A percentile compares a stretch with the other conserved stretches of the same genome.
phyloP scores from a whole-genome alignment of 768 basidiomycete genomes.

The Lepiota brunneoincarnata region DNA sequence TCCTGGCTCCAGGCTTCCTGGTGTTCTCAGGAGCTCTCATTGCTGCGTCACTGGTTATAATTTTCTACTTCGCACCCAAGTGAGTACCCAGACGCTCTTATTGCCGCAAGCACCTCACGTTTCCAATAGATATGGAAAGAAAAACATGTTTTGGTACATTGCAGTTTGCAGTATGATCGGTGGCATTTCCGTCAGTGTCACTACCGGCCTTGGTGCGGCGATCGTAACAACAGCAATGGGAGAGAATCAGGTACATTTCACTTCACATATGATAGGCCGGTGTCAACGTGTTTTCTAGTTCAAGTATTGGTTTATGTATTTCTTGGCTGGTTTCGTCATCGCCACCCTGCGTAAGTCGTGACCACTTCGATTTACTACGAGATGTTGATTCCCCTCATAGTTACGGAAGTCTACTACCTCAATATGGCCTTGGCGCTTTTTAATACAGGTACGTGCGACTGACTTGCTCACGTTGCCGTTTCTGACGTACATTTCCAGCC shows the following conservation, averaged over 20 bases:
- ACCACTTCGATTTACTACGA: background rate
- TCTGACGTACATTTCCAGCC: slow-evolving; percentile 33
- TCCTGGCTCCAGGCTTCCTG: slow-evolving; percentile 82
- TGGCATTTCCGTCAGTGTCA: slow-evolving; percentile 91
- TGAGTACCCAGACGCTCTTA: slow-evolving; percentile 29
- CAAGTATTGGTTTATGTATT: slow-evolving; percentile 90
- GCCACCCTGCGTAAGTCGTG: slow-evolving; percentile 71
- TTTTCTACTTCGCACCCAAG: slow-evolving; percentile 81
- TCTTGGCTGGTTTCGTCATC: slow-evolving; percentile 78
- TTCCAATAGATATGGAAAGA: slow-evolving; percentile 68
- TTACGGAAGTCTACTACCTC: slow-evolving; percentile 92
- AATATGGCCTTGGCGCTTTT: slow-evolving; percentile 95
- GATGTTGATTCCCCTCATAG: slow-evolving; percentile 33
- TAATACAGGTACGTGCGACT: slow-evolving; percentile 66
- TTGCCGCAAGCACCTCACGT: background rate
- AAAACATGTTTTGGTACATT: slow-evolving; percentile 95
- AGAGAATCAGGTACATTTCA: slow-evolving; percentile 64
- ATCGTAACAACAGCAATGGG: slow-evolving; percentile 80
- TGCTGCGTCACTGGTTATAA: slow-evolving; percentile 59
- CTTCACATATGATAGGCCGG: background rate
- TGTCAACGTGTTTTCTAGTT: slow-evolving; percentile 47
- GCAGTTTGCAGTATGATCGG: slow-evolving; percentile 95
- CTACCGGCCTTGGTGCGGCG: slow-evolving; percentile 88
- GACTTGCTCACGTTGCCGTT: background rate
- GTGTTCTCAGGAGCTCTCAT: slow-evolving; percentile 67